Evolutionary conservation across 108 stramenopile genomes (phyloP).

Genomic region (Cyclotella kingstonii): DNA sequence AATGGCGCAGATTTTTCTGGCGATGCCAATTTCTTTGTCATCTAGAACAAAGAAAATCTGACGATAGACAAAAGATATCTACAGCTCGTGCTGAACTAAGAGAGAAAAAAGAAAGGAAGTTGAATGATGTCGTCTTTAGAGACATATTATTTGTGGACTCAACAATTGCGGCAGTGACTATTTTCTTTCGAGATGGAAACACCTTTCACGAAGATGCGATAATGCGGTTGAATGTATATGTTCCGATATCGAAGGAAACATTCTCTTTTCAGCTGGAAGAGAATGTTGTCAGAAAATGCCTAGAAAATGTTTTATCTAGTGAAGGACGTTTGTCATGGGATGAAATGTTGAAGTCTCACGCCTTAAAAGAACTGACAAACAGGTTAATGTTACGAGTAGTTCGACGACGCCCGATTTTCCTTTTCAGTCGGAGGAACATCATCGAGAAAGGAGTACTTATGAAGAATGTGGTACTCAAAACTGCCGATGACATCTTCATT

Average conservation of each 20-base stretch:
- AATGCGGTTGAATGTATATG: constrained; percentile 33
- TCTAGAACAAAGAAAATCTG: constrained; percentile 9
- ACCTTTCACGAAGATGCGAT: constrained; percentile 13
- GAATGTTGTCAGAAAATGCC: constrained; percentile 28
- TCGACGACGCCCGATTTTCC: constrained; percentile 35
- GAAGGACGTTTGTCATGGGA: constrained; percentile 33
- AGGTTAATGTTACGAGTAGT: constrained; percentile 31
- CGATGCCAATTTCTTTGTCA: constrained; percentile 17
- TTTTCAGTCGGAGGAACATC: constrained; percentile 40
- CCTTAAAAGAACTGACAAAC: constrained; percentile 21
- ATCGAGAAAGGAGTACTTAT: constrained; percentile 43
- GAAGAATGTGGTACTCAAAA: constrained; percentile 20
- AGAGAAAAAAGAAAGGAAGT: constrained; percentile 8
- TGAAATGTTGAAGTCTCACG: constrained; percentile 39
- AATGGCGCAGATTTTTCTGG: constrained; percentile 42
- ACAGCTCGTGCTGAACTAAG: constrained; percentile 19
- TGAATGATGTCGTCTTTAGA: constrained; percentile 26
- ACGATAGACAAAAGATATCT: constrained; percentile 17
- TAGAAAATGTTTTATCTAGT: constrained; percentile 37
- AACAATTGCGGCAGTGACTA: constrained; percentile 22
- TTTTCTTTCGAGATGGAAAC: constrained; percentile 17
- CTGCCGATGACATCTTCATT: constrained; percentile 34
- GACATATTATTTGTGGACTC: constrained; percentile 28
- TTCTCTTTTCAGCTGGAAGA: constrained; percentile 36
- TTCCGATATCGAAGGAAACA: constrained; percentile 41